phyloP scores from a whole-genome alignment of 2,329 filamentous ascomycete species.

The Scortechinia acanthostroma region DNA sequence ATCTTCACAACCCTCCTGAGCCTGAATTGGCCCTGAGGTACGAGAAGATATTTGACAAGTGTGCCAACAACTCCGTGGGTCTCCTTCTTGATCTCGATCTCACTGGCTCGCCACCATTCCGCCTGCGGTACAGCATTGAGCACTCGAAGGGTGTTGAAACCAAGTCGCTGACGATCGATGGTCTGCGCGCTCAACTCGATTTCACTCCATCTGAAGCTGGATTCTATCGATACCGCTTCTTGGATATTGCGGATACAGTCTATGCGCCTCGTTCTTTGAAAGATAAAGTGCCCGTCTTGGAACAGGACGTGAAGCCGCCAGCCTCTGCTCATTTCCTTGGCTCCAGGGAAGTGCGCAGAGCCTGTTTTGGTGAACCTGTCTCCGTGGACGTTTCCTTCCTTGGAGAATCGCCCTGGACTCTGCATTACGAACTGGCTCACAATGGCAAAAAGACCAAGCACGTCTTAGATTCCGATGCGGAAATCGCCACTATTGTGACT shows the following conservation, averaged over 20 bases:
- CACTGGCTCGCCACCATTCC: constrained; percentile 85
- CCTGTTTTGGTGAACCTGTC: constrained; percentile 78
- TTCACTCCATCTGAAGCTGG: constrained; percentile 76
- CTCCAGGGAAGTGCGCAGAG: constrained; percentile 44
- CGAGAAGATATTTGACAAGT: constrained; percentile 87
- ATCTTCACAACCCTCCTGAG: constrained; percentile 83
- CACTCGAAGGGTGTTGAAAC: constrained; percentile 48
- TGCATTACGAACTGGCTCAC: constrained; percentile 90
- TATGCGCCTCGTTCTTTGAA: constrained; percentile 63
- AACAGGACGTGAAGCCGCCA: constrained; percentile 88
- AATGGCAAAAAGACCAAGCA: constrained; percentile 74
- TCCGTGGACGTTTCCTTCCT: constrained; percentile 68
- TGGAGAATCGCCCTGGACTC: constrained; percentile 78
- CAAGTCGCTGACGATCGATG: constrained; percentile 50
- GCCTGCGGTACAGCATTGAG: constrained; percentile 70
- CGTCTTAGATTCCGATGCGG: constrained; percentile 52
- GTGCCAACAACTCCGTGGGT: constrained; percentile 86
- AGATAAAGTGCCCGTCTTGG: constrained; percentile 56
- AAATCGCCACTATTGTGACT: constrained; percentile 68
- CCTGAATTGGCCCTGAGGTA: constrained; percentile 68
- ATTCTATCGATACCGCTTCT: constrained; percentile 80
- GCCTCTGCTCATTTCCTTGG: constrained; percentile 70
- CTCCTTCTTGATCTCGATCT: constrained; percentile 83
- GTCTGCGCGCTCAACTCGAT: constrained; percentile 76
- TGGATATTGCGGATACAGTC: constrained; percentile 72